Conservation (phyloP, 352 stramenopile genomes). For the Globisporangium lucens region DNA sequence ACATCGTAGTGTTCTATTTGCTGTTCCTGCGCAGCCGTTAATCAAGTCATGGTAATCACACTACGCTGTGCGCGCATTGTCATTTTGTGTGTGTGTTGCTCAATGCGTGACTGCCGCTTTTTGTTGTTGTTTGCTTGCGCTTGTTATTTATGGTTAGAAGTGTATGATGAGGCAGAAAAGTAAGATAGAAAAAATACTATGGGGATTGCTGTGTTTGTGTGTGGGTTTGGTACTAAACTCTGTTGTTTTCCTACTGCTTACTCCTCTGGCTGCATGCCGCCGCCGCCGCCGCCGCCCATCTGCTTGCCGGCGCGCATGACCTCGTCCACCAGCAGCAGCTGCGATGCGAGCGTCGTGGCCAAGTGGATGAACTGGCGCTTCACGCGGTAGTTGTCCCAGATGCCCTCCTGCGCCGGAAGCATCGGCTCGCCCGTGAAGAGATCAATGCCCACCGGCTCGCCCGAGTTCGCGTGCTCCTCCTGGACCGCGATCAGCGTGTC, state of each 20-base stretch:
- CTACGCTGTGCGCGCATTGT: neutral
- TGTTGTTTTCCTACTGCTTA: conserved; percentile 27
- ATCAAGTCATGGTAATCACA: neutral
- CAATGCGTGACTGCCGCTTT: neutral
- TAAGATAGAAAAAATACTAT: conserved; percentile 9
- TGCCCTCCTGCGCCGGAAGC: conserved; percentile 93
- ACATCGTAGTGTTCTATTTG: conserved; percentile 81
- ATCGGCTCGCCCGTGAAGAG: conserved; percentile 96
- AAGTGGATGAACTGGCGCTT: conserved; percentile 99
- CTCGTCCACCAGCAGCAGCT: conserved; percentile 98
- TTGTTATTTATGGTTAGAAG: conserved; percentile 16
- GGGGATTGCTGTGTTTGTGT: neutral
- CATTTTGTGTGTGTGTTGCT: neutral
- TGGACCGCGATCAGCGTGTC: conserved; percentile 96
- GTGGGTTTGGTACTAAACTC: neutral
- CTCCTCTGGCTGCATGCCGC: conserved; percentile 57
- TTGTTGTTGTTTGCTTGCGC: neutral
- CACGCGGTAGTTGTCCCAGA: conserved; percentile 99
- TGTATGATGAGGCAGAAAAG: conserved; percentile 2
- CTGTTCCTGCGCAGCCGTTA: conserved; percentile 57
- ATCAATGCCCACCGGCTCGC: conserved; percentile 94
- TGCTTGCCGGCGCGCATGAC: conserved; percentile 99
- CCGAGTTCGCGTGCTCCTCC: conserved; percentile 92
- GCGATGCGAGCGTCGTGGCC: conserved; percentile 96
- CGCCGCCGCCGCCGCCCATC: conserved; percentile 84